Evolutionary conservation across 306 rosid genomes (phyloP).

Genomic region (Acacia crassicarpa): DNA sequence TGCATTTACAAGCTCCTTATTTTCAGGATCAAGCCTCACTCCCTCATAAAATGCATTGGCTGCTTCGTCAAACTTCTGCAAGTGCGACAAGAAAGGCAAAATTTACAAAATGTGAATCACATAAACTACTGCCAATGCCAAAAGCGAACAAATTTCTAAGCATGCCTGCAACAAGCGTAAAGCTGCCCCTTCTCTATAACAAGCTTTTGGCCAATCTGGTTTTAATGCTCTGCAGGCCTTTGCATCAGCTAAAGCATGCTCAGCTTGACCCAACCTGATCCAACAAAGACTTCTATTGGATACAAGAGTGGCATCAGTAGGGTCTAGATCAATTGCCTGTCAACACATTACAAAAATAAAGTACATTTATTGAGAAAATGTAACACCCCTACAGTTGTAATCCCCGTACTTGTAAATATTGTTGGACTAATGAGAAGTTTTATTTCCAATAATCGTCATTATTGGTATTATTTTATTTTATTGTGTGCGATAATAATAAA

Average conservation of each 20-base stretch:
- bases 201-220: slow-evolving; percentile 89
- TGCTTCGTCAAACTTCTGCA: slow-evolving; percentile 95
- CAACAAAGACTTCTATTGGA: slow-evolving; percentile 97
- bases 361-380: slow-evolving; percentile 5
- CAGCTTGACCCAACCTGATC: slow-evolving; percentile 82
- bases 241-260: slow-evolving; percentile 88
- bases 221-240: slow-evolving; percentile 77
- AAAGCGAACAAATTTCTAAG: slow-evolving; percentile 14
- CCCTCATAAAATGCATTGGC: slow-evolving; percentile 93
- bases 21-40: slow-evolving; percentile 80
- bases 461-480: too few relatives aligned
- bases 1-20: slow-evolving; percentile 73
- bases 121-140: slow-evolving; percentile 9
- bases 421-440: too few relatives aligned
- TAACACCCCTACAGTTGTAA: too few relatives aligned
- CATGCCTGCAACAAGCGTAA: slow-evolving; percentile 84
- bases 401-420: too few relatives aligned
- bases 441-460: too few relatives aligned
- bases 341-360: slow-evolving; percentile 23
- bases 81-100: slow-evolving; percentile 14
- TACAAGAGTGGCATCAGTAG: slow-evolving; percentile 59
- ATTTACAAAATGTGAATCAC: slow-evolving; percentile 24
- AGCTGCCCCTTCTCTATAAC: slow-evolving; percentile 97
- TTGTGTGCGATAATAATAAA: too few relatives aligned
- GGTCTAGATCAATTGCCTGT: slow-evolving; percentile 88